Evolutionary conservation across 352 stramenopile genomes (phyloP), one percentile per base, ranked within the genome.

Genomic region (Phytophthora sp.): DNA sequence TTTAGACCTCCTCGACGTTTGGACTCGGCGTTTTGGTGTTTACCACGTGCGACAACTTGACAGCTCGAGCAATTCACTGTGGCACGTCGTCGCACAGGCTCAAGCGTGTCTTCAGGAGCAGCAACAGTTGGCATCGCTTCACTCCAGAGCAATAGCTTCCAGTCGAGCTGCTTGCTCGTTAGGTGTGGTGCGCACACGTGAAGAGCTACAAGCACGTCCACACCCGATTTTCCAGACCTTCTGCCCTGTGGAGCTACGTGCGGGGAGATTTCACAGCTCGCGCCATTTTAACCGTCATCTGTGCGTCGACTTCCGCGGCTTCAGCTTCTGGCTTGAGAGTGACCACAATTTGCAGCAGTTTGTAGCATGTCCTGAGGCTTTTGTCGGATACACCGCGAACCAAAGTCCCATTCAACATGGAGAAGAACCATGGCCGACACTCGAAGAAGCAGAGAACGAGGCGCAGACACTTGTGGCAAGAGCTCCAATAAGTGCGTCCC

Each of bases 211-310:
- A 27, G 38, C 54, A 2, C 74, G 76, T 7, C 42, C 63, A 3
- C 77, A 93, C 27, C 27, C 51, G 15, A 51, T 63, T 36, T 86
- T 84, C 23, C 74, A 74, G 33, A 56, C 66, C 4, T 91, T 88
- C 23, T 93, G 84, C 27, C 84, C 84, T 13, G 79, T 93, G 2
- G 80, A 88, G 21, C 77, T 93, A 15, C 58, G 64, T 13, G 31
- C 49, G 1, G 62, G 66, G 1, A 74, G 58, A 24, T 90, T 87
- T 59, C 51, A 62, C 50, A 35, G 55, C 16, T 71, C 79, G 4
- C 62, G 63, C 7, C 9, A 58, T 2, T 61, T 56, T 5, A 67
- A 63, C 16, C 79, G 82, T 7, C 57, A 78, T 21, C 45, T 71
- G 3, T 89, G 77, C 24, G 68, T 90, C 13, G 73, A 91, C 52